These are phyloP conservation scores for Cercospora sesami DNA, from an alignment of 2,329 filamentous ascomycete species.

Conservation along the genomic window DNA sequence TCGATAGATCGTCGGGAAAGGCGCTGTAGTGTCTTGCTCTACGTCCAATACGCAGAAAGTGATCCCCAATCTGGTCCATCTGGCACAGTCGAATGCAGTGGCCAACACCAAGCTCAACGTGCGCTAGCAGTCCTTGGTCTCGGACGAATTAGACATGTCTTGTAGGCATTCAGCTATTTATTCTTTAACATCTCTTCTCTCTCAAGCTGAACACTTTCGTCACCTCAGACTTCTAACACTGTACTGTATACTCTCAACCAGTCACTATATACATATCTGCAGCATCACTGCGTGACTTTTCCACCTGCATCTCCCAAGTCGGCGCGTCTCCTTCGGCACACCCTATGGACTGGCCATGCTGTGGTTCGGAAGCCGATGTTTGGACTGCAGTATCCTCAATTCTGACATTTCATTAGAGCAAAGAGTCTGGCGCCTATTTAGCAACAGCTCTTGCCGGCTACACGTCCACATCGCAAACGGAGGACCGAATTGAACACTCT, in stretches of 20 bases:
- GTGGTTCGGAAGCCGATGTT: no score
- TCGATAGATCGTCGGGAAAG: not conserved
- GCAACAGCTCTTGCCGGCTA: no score
- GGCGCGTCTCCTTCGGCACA: no score
- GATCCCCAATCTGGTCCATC: not conserved
- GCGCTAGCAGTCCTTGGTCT: not conserved
- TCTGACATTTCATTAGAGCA: no score
- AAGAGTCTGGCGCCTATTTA: no score
- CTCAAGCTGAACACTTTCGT: not conserved
- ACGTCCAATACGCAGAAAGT: not conserved
- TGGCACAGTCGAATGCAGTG: not conserved
- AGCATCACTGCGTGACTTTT: no score
- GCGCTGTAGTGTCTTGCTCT: not conserved
- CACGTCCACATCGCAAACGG: no score
- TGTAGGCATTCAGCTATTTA: not conserved
- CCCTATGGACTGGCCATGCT: no score
- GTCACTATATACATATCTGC: not conserved
- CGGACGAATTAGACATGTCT: not conserved
- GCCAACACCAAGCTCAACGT: not conserved
- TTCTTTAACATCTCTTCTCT: not conserved
- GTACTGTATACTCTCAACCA: not conserved
- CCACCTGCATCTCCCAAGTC: no score
- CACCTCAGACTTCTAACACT: not conserved
- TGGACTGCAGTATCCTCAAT: no score
- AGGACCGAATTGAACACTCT: no score